A percentile compares a stretch with the other conserved stretches of the same genome.
phyloP scores from a whole-genome alignment of 2,329 filamentous ascomycete species.

The Ceratocystis papillata region DNA sequence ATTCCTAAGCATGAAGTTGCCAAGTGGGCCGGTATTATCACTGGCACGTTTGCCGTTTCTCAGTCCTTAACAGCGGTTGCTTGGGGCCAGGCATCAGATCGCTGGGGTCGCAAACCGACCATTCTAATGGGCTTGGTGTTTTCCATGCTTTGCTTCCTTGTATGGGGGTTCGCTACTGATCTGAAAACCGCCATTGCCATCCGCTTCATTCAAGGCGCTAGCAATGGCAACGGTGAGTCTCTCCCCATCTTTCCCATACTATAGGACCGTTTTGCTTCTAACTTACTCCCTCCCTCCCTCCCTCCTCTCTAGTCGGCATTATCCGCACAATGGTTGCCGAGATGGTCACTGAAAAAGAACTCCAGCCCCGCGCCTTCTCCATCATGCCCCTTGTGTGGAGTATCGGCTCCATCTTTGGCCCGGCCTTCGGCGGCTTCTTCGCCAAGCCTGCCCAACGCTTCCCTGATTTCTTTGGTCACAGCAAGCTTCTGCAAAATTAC shows the following conservation, averaged over 20 bases:
- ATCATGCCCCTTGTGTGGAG: constrained; percentile 89
- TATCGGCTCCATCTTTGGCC: constrained; percentile 76
- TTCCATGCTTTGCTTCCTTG: constrained; percentile 69
- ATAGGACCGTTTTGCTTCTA: background rate
- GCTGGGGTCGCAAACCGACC: constrained; percentile 68
- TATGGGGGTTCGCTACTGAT: constrained; percentile 75
- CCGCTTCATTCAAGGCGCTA: constrained; percentile 66
- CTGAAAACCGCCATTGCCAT: constrained; percentile 69
- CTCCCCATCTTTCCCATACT: background rate
- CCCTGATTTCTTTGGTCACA: constrained; percentile 57
- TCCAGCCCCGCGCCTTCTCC: constrained; percentile 82
- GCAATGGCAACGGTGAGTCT: constrained; percentile 67
- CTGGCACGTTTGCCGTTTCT: constrained; percentile 59
- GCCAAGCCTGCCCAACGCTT: constrained; percentile 68
- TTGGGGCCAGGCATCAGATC: constrained; percentile 69
- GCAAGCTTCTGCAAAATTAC: constrained; percentile 58
- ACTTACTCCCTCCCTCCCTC: background rate
- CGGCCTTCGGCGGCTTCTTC: constrained; percentile 75
- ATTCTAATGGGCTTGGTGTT: constrained; percentile 63
- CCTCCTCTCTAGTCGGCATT: constrained; percentile 57
- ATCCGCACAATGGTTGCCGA: constrained; percentile 87
- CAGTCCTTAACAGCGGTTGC: constrained; percentile 62
- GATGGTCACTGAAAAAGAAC: constrained; percentile 73
- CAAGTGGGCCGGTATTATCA: constrained; percentile 68
- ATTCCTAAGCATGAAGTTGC: constrained; percentile 61